phyloP scores from a whole-genome alignment of 192 early-diverging fungal genomes.

The Coemansia sp. region DNA sequence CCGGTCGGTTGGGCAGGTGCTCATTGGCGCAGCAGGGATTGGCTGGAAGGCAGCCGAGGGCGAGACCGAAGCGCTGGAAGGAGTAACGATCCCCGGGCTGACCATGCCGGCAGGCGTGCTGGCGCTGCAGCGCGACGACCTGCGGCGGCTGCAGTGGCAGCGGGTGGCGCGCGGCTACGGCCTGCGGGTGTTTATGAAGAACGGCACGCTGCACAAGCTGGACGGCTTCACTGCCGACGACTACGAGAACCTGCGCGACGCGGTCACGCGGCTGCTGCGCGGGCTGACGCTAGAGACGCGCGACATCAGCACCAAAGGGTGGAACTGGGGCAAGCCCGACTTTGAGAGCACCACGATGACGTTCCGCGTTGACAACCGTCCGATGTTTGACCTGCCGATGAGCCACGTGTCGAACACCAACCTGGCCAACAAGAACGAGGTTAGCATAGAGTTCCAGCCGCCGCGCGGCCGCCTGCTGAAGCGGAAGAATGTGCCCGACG shows the following conservation, averaged over 20 bases:
- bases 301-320: constrained; percentile 86
- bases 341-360: constrained; percentile 72
- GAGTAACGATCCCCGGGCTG: constrained; percentile 31
- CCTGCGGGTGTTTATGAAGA: constrained; percentile 69
- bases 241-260: constrained; percentile 74
- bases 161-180: constrained; percentile 83
- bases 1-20: constrained; percentile 39
- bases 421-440: constrained; percentile 83
- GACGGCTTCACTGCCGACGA: constrained; percentile 82
- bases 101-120: constrained; percentile 28
- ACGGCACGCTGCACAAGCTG: constrained; percentile 75
- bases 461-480: constrained; percentile 59
- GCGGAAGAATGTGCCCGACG: constrained; percentile 61
- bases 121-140: constrained; percentile 54
- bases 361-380: constrained; percentile 77
- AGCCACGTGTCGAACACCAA: constrained; percentile 82
- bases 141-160: constrained; percentile 73
- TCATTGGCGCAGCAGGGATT: constrained; percentile 42
- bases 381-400: constrained; percentile 89
- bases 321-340: constrained; percentile 95
- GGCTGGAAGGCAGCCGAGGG: constrained; percentile 53
- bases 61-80: constrained; percentile 30
- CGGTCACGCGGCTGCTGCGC: constrained; percentile 67
- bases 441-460: constrained; percentile 81
- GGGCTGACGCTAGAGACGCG: constrained; percentile 69